phyloP scores from a whole-genome alignment of 805 yeast species.

The Candida loeiensis region DNA sequence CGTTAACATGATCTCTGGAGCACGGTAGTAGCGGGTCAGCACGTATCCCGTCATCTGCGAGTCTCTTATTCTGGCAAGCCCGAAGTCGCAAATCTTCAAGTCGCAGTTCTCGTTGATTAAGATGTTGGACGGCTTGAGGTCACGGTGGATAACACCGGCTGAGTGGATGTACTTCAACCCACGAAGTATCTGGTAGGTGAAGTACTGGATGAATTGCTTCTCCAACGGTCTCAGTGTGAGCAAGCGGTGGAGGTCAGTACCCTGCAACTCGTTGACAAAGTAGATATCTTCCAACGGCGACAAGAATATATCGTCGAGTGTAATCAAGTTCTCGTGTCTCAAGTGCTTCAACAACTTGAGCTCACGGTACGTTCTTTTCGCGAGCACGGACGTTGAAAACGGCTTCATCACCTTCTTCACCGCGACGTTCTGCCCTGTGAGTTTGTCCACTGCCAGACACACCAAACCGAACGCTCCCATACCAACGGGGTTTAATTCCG shows the following conservation, averaged over 20 bases:
- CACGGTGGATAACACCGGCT: conserved; percentile 90
- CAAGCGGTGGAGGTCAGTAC: conserved; percentile 91
- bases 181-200: conserved; percentile 87
- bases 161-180: conserved; percentile 89
- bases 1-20: conserved; percentile 97
- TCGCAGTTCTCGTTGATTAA: conserved; percentile 88
- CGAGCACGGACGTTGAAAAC: conserved; percentile 87
- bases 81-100: conserved; percentile 88
- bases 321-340: conserved; percentile 90
- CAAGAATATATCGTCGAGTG: conserved; percentile 88
- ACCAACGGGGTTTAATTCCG: conserved; percentile 94
- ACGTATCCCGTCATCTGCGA: conserved; percentile 99
- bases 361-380: conserved; percentile 95
- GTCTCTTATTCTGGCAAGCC: conserved; percentile 94
- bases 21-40: conserved; percentile 91
- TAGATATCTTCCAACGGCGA: conserved; percentile 94
- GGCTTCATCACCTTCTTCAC: conserved; percentile 98
- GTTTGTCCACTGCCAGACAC: conserved; percentile 90
- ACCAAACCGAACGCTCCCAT: conserved; percentile 99
- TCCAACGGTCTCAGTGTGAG: conserved; percentile 91
- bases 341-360: conserved; percentile 88
- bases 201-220: conserved; percentile 94
- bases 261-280: conserved; percentile 94
- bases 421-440: conserved; percentile 91
- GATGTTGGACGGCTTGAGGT: conserved; percentile 80